Conservation (phyloP, 169 alveolate genomes). For the Perkinsus marinus region DNA sequence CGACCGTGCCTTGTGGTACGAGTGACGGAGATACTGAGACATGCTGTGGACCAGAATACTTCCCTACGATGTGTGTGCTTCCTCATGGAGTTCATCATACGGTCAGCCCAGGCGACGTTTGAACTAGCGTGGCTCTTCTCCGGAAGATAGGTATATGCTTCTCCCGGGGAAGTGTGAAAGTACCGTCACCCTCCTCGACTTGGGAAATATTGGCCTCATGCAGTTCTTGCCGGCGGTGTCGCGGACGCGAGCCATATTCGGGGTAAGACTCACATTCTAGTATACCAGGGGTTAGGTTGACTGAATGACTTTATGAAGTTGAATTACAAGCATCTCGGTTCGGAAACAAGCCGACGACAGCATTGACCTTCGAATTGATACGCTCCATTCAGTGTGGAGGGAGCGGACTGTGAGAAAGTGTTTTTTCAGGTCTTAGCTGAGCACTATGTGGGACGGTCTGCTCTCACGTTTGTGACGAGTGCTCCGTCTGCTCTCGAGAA, state of each 20-base stretch:
- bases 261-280: not conserved
- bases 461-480: not conserved
- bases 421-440: not conserved
- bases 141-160: not conserved
- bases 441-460: not conserved
- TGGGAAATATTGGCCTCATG: not conserved
- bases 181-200: not conserved
- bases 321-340: too few species aligned
- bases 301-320: too few species aligned
- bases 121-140: too few species aligned
- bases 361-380: too few species aligned
- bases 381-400: too few species aligned
- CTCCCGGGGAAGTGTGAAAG: not conserved
- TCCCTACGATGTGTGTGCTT: not conserved
- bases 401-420: too few species aligned
- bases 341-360: too few species aligned
- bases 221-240: not conserved
- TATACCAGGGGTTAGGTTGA: too few species aligned
- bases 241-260: not conserved
- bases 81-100: not conserved
- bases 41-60: not conserved
- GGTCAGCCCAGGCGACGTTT: not conserved
- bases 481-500: not conserved
- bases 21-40: not conserved
- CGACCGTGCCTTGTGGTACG: not conserved